phyloP scores from a whole-genome alignment of 176 grass and related monocot genomes.

The Ampelocalamus luodianensis region DNA sequence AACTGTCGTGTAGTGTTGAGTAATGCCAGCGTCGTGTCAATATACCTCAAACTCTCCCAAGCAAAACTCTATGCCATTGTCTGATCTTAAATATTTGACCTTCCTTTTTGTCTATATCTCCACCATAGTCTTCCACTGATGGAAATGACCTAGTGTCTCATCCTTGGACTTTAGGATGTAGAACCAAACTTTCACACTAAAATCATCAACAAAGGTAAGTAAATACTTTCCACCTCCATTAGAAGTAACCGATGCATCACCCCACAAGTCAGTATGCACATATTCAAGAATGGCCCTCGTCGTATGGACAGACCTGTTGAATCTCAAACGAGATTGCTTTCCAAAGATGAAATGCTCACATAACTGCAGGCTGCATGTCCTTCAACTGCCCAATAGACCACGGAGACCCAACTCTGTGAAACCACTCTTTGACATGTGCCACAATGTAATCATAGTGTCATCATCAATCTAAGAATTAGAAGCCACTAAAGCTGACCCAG shows the following conservation, averaged over 20 bases:
- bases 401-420: neutral
- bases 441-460: neutral
- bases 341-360: neutral
- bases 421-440: neutral
- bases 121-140: neutral
- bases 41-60: neutral
- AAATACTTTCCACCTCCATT: slow-evolving; percentile 17
- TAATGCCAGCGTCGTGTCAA: neutral
- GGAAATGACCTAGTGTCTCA: neutral
- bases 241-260: neutral
- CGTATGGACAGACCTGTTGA: neutral
- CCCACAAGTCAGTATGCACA: neutral
- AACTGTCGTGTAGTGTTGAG: neutral
- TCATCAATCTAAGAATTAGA: neutral
- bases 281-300: neutral
- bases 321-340: neutral
- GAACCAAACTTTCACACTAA: neutral
- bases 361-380: neutral
- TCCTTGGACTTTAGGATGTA: neutral
- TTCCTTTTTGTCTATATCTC: neutral
- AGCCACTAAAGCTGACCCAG: neutral
- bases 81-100: neutral
- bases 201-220: neutral
- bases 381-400: neutral
- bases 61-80: slow-evolving; percentile 10